A percentile compares a stretch with the other conserved stretches of the same genome.
These are phyloP conservation scores for Datisca glomerata DNA, from an alignment of 306 rosid genomes.

Conservation along the genomic window DNA sequence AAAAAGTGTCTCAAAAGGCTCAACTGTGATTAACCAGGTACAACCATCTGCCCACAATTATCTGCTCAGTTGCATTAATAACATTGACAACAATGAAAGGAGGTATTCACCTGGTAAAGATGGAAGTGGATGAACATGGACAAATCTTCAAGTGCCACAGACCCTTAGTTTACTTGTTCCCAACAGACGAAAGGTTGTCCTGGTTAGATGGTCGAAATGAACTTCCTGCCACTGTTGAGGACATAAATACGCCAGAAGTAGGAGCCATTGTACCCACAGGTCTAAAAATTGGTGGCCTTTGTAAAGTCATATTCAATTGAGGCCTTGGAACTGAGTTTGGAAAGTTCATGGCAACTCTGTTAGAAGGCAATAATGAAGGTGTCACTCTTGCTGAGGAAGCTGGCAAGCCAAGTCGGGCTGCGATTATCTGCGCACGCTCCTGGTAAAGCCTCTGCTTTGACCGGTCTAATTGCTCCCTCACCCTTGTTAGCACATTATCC, in stretches of 20 bases:
- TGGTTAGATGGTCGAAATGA: slow-evolving; percentile 44
- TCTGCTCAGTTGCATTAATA: no score
- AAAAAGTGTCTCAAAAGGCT: no score
- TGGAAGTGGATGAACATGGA: no score
- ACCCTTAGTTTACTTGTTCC: slow-evolving; percentile 35
- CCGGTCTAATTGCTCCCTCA: slow-evolving; percentile 72
- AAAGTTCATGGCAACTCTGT: slow-evolving; percentile 37
- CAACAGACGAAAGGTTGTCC: slow-evolving; percentile 47
- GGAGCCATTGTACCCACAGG: slow-evolving; percentile 34
- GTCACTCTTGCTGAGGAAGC: slow-evolving; percentile 51
- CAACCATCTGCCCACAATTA: no score
- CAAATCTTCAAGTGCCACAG: no score
- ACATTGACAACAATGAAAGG: no score
- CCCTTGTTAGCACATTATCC: slow-evolving; percentile 63
- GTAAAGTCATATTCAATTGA: slow-evolving; percentile 35
- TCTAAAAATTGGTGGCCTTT: slow-evolving; percentile 47
- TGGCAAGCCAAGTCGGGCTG: slow-evolving; percentile 64
- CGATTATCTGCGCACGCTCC: slow-evolving; percentile 78
- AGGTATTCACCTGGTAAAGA: no score
- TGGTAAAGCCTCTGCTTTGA: slow-evolving; percentile 85
- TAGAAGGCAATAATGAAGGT: slow-evolving; percentile 39
- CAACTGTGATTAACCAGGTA: no score
- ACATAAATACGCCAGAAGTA: slow-evolving; percentile 26
- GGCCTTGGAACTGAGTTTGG: slow-evolving; percentile 58
- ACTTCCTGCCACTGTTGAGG: slow-evolving; percentile 37